A percentile compares a stretch with the other conserved stretches of the same genome.
Evolutionary conservation across 305 asterid species (phyloP).

Genomic region (Lippia alba): DNA sequence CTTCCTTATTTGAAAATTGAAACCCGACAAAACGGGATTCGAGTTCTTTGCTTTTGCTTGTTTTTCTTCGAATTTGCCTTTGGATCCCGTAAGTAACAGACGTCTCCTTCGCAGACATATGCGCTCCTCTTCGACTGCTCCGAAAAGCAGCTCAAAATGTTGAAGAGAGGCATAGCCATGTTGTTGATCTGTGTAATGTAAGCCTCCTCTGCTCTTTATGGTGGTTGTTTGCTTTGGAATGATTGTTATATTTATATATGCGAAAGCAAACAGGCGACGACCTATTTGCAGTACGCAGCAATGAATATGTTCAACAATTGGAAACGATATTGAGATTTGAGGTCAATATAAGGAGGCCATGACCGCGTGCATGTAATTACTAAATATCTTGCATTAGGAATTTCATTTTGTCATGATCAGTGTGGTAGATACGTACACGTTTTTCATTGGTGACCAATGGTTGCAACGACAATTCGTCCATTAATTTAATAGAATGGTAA

Average conservation of each 20-base stretch:
- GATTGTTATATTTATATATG: too few species aligned
- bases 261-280: too few species aligned
- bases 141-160: constrained; percentile 43
- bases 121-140: constrained; percentile 40
- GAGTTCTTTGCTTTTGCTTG: constrained; percentile 16
- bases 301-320: constrained; percentile 35
- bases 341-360: constrained; percentile 47
- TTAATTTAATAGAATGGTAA: too few species aligned
- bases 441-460: constrained; percentile 22
- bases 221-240: too few species aligned
- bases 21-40: constrained; percentile 26
- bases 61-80: constrained; percentile 37
- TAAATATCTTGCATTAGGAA: too few species aligned
- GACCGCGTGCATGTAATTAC: constrained; percentile 19
- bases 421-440: constrained; percentile 29
- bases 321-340: constrained; percentile 30
- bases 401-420: constrained; percentile 15
- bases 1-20: constrained; percentile 18
- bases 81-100: constrained; percentile 36
- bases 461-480: background rate
- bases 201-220: constrained; percentile 4
- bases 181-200: constrained; percentile 14
- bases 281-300: background rate
- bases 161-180: constrained; percentile 41
- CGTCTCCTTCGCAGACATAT: constrained; percentile 44